Percentiles rank a stretch among this genome's conserved stretches.
These are phyloP conservation scores for Capronia coronata DNA, from an alignment of 2,329 filamentous ascomycete genomes.

Conservation along the genomic window DNA sequence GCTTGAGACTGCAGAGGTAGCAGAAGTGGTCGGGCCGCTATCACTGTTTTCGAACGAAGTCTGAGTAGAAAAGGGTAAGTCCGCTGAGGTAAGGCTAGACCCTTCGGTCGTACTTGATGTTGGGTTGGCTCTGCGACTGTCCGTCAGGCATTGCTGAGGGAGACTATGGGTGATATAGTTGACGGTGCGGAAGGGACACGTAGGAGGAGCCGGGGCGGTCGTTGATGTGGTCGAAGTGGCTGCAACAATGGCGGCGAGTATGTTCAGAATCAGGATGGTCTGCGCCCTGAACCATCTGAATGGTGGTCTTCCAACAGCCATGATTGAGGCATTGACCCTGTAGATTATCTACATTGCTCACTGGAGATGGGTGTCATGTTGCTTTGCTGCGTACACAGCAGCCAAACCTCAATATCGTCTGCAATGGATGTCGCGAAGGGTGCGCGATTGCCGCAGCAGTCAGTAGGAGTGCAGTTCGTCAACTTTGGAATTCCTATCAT, in stretches of 20 bases:
- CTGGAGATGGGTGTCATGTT: not conserved
- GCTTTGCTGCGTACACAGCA: not conserved
- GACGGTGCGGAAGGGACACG: conserved; percentile 55
- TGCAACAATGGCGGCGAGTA: conserved; percentile 4
- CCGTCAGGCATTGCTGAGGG: conserved; percentile 67
- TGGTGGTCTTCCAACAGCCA: not conserved
- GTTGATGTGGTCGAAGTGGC: conserved; percentile 3
- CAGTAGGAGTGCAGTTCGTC: too few species aligned
- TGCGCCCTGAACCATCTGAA: conserved; percentile 3
- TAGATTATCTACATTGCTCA: not conserved
- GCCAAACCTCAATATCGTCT: not conserved
- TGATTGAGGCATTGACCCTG: conserved; percentile 3
- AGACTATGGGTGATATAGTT: conserved; percentile 77
- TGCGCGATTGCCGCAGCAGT: not conserved
- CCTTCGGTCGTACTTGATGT: conserved; percentile 16
- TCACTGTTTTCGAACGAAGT: not conserved
- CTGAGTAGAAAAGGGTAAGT: conserved; percentile 2
- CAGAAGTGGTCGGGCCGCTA: not conserved
- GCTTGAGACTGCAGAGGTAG: not conserved
- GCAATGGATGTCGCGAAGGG: not conserved
- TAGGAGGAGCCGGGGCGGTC: conserved; percentile 24
- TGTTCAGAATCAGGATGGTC: conserved; percentile 5
- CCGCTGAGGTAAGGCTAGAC: not conserved
- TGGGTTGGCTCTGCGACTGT: conserved; percentile 31
- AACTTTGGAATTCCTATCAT: too few species aligned